Percentiles rank a stretch among this genome's conserved stretches.
phyloP scores from a whole-genome alignment of 495 filamentous ascomycete genomes.

The Daldinia childiae region DNA sequence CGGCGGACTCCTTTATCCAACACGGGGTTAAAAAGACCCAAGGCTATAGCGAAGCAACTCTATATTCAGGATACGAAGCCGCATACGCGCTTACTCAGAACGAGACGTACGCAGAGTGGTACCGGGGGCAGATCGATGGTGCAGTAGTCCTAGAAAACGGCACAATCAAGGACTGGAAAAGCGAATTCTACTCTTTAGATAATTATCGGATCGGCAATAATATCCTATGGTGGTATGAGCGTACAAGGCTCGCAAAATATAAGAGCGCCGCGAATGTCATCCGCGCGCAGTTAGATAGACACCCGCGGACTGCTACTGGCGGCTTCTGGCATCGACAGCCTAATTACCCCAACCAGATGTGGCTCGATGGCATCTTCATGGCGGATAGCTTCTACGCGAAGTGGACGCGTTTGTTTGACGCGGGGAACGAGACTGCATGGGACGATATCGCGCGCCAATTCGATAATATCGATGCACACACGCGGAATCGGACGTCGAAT shows the following conservation, averaged over 20 bases:
- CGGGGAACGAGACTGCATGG: conserved; percentile 47
- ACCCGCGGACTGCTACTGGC: conserved; percentile 58
- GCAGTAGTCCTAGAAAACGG: conserved; percentile 51
- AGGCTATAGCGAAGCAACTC: conserved; percentile 51
- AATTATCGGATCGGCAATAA: conserved; percentile 61
- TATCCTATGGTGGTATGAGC: conserved; percentile 57
- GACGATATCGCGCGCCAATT: conserved; percentile 64
- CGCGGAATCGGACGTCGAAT: conserved; percentile 55
- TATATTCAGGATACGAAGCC: conserved; percentile 53
- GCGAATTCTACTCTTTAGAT: conserved; percentile 58
- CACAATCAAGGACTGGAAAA: conserved; percentile 52
- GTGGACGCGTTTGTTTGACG: conserved; percentile 57
- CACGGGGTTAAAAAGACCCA: conserved; percentile 51
- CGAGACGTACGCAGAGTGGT: conserved; percentile 46
- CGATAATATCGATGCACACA: conserved; percentile 61
- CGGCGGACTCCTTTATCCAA: conserved; percentile 60
- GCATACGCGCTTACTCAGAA: conserved; percentile 48
- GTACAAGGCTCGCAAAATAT: conserved; percentile 49
- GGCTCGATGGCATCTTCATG: conserved; percentile 66
- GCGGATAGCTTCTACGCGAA: conserved; percentile 60
- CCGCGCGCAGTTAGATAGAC: conserved; percentile 56
- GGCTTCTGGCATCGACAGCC: conserved; percentile 63
- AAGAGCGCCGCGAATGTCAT: conserved; percentile 55
- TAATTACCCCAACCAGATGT: conserved; percentile 65
- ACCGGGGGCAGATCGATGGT: conserved; percentile 51